A percentile compares a stretch with the other conserved stretches of the same genome.
Evolutionary conservation across 2,329 filamentous ascomycete species (phyloP).

Genomic region (Colletotrichum limetticola): DNA sequence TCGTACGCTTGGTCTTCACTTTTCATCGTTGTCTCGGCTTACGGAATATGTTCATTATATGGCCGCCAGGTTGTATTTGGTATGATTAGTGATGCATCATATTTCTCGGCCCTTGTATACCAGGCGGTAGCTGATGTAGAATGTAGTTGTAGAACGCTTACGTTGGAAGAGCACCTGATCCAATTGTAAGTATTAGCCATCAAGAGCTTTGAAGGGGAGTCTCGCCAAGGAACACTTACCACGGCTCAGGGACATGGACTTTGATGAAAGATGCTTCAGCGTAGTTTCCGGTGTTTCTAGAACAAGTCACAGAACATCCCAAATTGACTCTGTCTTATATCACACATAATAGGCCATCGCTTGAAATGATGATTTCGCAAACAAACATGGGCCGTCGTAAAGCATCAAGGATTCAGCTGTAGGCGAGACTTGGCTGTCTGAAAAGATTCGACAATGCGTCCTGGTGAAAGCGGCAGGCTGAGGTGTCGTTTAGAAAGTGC

Average conservation of each 20-base stretch:
- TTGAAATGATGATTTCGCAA: background rate
- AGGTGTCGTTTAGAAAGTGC: background rate
- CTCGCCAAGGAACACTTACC: background rate
- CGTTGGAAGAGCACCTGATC: background rate
- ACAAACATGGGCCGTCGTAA: background rate
- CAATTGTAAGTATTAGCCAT: background rate
- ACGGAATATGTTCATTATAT: background rate
- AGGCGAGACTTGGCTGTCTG: background rate
- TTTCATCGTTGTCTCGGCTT: background rate
- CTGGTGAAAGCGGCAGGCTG: constrained; percentile 6
- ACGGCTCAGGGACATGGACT: background rate
- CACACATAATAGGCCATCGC: background rate
- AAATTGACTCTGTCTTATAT: background rate
- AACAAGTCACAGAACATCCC: background rate
- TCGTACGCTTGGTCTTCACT: background rate
- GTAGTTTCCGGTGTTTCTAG: background rate
- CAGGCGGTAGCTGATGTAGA: background rate
- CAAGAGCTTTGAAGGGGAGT: background rate
- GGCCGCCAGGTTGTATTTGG: background rate
- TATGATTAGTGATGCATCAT: background rate
- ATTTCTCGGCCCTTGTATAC: background rate
- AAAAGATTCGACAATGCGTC: background rate
- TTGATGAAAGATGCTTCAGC: background rate
- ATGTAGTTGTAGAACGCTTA: background rate
- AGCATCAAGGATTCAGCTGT: background rate